Conservation (phyloP, 2,329 filamentous ascomycete species). For the Penicillium sp. region DNA sequence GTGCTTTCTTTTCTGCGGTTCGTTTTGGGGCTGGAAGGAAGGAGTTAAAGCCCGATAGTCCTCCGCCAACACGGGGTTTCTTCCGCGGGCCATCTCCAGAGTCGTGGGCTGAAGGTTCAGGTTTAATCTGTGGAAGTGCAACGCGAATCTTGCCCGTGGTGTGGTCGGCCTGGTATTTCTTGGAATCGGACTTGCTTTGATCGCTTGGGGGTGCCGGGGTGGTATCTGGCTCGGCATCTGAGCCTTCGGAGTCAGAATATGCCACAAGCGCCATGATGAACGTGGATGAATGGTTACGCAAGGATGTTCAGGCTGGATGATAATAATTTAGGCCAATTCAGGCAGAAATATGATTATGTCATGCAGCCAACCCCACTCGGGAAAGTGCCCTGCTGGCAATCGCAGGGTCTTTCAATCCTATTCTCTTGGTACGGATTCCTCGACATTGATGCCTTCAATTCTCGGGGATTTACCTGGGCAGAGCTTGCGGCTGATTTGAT, state of each 20-base stretch:
- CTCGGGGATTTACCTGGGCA: too few species aligned
- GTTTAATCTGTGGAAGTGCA: slow-evolving; percentile 64
- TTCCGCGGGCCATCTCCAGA: slow-evolving; percentile 64
- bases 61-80: slow-evolving; percentile 63
- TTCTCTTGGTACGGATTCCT: too few species aligned
- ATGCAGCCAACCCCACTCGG: not conserved
- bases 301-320: not conserved
- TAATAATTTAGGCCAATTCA: not conserved
- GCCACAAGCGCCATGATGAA: slow-evolving; percentile 73
- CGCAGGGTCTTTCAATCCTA: too few species aligned
- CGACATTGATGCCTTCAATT: too few species aligned
- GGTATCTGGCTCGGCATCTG: slow-evolving; percentile 58
- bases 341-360: not conserved
- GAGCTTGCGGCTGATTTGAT: too few species aligned
- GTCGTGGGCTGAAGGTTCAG: slow-evolving; percentile 32
- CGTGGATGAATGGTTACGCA: not conserved
- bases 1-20: slow-evolving; percentile 32
- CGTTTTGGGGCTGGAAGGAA: slow-evolving; percentile 83
- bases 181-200: slow-evolving; percentile 27
- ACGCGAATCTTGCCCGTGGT: slow-evolving; percentile 82
- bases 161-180: slow-evolving; percentile 78
- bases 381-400: too few species aligned
- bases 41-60: slow-evolving; percentile 80
- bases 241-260: slow-evolving; percentile 77
- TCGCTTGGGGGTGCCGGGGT: slow-evolving; percentile 22